A percentile compares a stretch with the other conserved stretches of the same genome.
phyloP scores from a whole-genome alignment of 441 rosid species.

The Sinapis alba region DNA sequence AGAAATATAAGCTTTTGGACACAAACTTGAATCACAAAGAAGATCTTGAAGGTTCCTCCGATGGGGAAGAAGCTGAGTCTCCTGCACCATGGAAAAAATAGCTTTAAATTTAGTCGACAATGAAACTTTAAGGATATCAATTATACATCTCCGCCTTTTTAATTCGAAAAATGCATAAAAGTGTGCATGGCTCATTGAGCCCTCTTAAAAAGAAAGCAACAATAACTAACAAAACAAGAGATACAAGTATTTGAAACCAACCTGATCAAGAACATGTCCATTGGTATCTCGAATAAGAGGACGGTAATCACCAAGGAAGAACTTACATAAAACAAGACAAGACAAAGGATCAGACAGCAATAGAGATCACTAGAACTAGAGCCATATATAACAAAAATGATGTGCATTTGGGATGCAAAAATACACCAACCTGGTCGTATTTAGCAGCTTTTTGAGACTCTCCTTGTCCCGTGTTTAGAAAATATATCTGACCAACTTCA shows the following conservation, averaged over 20 bases:
- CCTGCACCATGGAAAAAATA: conserved; percentile 50
- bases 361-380: conserved; percentile 26
- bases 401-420: conserved; percentile 20
- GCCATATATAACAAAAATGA: conserved; percentile 11
- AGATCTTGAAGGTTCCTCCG: conserved; percentile 74
- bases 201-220: conserved; percentile 20
- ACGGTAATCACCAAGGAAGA: conserved; percentile 89
- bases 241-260: conserved; percentile 39
- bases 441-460: conserved; percentile 82
- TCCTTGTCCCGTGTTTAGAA: conserved; percentile 83
- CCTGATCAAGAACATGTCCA: conserved; percentile 89
- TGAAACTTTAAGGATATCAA: conserved; percentile 1
- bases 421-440: conserved; percentile 68
- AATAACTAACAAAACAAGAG: conserved; percentile 21
- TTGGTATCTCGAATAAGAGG: conserved; percentile 68
- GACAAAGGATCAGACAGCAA: conserved; percentile 32
- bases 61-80: conserved; percentile 69
- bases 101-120: conserved; percentile 16
- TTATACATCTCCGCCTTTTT: background rate
- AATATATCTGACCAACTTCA: conserved; percentile 87
- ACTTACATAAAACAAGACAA: conserved; percentile 48
- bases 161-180: background rate
- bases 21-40: conserved; percentile 77
- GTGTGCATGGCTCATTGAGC: background rate
- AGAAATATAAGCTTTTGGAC: conserved; percentile 21